Base-by-base conservation (phyloP, 2,329 filamentous ascomycete species). In the Daldinia eschscholtzii region DNA sequence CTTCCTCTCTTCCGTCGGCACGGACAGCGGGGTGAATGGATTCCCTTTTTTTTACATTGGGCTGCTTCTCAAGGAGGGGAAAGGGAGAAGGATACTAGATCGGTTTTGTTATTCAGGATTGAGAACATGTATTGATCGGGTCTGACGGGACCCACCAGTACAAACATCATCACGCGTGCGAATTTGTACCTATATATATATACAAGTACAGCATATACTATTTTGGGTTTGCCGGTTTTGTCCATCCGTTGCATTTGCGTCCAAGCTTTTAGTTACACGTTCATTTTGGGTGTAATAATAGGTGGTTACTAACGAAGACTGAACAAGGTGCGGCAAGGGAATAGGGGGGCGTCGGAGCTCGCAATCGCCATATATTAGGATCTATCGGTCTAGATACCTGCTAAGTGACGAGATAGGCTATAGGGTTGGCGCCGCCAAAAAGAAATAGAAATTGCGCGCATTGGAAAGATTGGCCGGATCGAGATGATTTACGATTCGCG, bases 81-180 rank as follows among this genome's bases (percentile, higher is more conserved):
- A 6, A 63, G 76, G 73, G 74, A 74, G 72, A 76, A 23, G 20
- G 70, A 77, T 77, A 75, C 72, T 75, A 76, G 60, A 42, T 37
- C 12, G 18, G 18, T 12, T 41, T 42, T 28, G 20, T 30, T 57
- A 28, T 57, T 30, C 37, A 41, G 53, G 53, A 42, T 37, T 57
- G 26, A 13, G 30, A 7, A 28, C 35, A 37, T 39, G 30, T 9
- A 39, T 39, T 55, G 33, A 10, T 55, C 18, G 20, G 35, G 52
- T 55, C 33, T 23, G 52, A 55, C 52, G 18, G 6, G 52, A 18
- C 26, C 28, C 46, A 52, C 46, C 46, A 33, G 6, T 52, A 30
- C 15, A 18, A 50, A 48, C 18, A 30, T n/a, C 30, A 39, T 55
- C 52, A 35, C 6, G 30, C 18, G 46, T 50, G 13, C 46, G 15